Conservation (phyloP, 352 stramenopile species). For the Phytophthora sojae region DNA sequence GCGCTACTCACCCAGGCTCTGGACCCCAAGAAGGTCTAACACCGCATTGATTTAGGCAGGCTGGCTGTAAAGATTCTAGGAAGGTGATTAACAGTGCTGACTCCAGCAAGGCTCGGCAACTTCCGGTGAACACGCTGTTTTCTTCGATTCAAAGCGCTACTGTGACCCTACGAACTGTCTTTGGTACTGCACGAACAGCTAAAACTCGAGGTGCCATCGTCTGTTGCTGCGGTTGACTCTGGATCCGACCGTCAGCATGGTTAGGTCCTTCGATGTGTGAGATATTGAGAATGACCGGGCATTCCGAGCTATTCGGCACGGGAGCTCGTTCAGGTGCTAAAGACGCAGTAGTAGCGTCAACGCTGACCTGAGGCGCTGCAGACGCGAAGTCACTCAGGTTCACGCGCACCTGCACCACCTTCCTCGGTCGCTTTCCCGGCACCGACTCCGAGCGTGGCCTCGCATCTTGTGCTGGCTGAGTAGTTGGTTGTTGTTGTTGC, state of each 20-base stretch:
- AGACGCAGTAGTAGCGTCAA: background rate
- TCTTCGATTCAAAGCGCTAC: slow-evolving; percentile 37
- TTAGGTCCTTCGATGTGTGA: background rate
- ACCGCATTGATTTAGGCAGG: background rate
- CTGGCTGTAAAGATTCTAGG: too few relatives aligned
- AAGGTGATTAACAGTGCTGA: background rate
- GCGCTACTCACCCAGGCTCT: slow-evolving; percentile 72
- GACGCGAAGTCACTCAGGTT: slow-evolving; percentile 46
- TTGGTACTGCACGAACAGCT: slow-evolving; percentile 26
- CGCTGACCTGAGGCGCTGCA: background rate
- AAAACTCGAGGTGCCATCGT: slow-evolving; percentile 10
- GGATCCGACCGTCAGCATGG: background rate
- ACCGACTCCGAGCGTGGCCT: slow-evolving; percentile 7
- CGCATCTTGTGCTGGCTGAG: background rate
- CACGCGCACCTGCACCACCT: slow-evolving; percentile 59
- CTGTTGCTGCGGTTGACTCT: slow-evolving; percentile 4
- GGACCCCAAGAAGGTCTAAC: slow-evolving; percentile 49
- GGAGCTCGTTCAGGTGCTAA: background rate
- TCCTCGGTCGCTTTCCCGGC: slow-evolving; percentile 24
- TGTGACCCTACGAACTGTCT: slow-evolving; percentile 49
- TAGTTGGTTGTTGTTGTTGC: slow-evolving; percentile 3
- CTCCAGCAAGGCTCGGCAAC: background rate
- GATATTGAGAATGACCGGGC: background rate
- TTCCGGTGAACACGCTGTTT: background rate
- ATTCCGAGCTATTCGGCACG: background rate